Conservation (phyloP, 148 eudicot species). For the Spergularia marina region DNA sequence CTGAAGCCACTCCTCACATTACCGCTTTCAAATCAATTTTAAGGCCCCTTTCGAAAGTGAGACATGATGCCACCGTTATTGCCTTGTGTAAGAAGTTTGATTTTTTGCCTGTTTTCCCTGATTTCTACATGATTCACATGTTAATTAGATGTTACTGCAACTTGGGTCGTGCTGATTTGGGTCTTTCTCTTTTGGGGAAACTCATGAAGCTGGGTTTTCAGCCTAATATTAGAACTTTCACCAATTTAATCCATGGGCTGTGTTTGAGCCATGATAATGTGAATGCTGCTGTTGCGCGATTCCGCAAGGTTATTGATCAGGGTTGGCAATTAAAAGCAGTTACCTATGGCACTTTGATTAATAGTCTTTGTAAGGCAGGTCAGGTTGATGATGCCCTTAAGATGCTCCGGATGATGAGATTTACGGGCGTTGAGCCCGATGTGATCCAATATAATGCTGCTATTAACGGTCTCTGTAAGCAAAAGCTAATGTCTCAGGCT, state of each 20-base stretch:
- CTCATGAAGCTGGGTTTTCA: conserved; percentile 21
- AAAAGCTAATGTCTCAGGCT: conserved; percentile 26
- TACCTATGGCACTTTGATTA: conserved; percentile 10
- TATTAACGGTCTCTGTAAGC: conserved; percentile 40
- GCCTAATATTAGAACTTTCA: conserved; percentile 20
- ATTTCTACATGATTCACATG: conserved; percentile 19
- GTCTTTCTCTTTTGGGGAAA: conserved; percentile 24
- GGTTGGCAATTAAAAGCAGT: neutral
- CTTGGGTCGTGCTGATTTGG: conserved; percentile 14
- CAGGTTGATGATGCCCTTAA: conserved; percentile 1
- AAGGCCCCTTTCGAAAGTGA: neutral
- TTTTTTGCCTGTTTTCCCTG: neutral
- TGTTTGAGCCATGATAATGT: conserved; percentile 2
- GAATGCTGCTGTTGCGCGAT: conserved; percentile 6
- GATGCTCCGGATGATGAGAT: conserved; percentile 14
- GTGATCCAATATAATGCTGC: conserved; percentile 27
- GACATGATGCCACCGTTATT: conserved; percentile 4
- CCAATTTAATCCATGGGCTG: conserved; percentile 13
- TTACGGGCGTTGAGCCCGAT: conserved; percentile 24
- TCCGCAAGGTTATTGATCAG: conserved; percentile 11
- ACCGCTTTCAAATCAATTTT: conserved; percentile 9
- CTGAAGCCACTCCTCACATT: conserved; percentile 13
- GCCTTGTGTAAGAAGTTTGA: neutral
- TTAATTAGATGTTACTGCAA: conserved; percentile 18
- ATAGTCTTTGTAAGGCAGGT: conserved; percentile 14